Evolutionary conservation across 371 early-diverging fungal genomes (phyloP).

Genomic region (Lichtheimia corymbifera): DNA sequence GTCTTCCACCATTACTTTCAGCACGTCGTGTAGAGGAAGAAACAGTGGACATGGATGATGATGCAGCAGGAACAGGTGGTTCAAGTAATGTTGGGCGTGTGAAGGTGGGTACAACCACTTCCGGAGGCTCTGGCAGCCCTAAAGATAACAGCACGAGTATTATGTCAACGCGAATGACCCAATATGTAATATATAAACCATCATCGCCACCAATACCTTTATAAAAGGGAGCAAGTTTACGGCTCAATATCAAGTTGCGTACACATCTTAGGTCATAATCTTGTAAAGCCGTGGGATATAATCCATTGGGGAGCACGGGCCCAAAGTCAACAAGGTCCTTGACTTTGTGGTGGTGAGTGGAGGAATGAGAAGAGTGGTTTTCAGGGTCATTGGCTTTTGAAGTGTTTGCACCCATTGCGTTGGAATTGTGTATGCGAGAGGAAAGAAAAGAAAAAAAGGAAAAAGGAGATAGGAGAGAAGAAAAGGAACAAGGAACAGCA

Average conservation of each 20-base stretch:
- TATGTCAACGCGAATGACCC: too few species aligned
- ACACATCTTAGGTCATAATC: constrained; percentile 81
- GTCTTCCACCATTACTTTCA: constrained; percentile 10
- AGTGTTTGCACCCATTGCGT: constrained; percentile 23
- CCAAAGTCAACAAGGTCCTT: constrained; percentile 71
- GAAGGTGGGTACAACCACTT: neutral
- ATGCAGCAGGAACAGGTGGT: constrained; percentile 4
- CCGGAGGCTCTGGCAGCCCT: constrained; percentile 1
- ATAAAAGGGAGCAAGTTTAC: constrained; percentile 88
- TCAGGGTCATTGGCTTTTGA: constrained; percentile 7
- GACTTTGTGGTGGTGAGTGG: constrained; percentile 33
- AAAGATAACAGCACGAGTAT: neutral
- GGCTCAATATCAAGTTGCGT: constrained; percentile 72
- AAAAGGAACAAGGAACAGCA: neutral
- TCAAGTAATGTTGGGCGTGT: constrained; percentile 1
- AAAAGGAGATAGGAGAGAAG: constrained; percentile 3
- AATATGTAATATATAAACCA: too few species aligned
- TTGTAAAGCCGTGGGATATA: constrained; percentile 68
- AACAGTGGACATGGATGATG: constrained; percentile 4
- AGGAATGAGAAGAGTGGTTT: constrained; percentile 3
- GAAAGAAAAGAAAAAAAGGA: constrained; percentile 8
- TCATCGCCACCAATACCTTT: constrained; percentile 50
- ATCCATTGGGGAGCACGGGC: constrained; percentile 67
- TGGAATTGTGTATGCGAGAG: neutral
- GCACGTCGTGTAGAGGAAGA: constrained; percentile 5